phyloP scores from a whole-genome alignment of 1,284 basidiomycete species.

The Trichosporon sp. region DNA sequence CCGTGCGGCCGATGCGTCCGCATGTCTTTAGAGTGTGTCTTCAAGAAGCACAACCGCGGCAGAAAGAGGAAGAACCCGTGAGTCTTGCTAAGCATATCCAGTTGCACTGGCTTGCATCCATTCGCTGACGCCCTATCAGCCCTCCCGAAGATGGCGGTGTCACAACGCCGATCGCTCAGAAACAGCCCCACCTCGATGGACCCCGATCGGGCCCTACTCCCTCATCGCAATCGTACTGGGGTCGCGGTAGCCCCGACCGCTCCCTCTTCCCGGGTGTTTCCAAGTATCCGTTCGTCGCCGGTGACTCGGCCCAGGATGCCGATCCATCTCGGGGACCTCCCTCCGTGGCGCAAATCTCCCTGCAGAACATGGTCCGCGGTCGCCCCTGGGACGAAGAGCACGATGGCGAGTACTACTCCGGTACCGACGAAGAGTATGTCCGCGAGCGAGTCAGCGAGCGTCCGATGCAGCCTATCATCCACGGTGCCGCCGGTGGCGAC shows the following conservation, averaged over 20 bases:
- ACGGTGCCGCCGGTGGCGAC: background rate
- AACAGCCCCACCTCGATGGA: conserved; percentile 11
- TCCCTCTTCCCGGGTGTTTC: conserved; percentile 10
- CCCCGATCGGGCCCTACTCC: background rate
- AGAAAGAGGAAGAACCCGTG: conserved; percentile 31
- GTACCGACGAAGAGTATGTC: conserved; percentile 1
- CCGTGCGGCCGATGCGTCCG: conserved; percentile 29
- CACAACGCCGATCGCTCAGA: conserved; percentile 8
- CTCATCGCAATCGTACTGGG: conserved; percentile 11
- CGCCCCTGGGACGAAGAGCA: conserved; percentile 22
- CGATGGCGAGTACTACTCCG: conserved; percentile 12
- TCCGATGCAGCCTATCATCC: background rate
- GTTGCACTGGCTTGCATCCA: background rate
- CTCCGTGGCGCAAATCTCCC: conserved; percentile 9
- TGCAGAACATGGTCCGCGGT: conserved; percentile 20
- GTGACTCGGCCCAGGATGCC: conserved; percentile 4
- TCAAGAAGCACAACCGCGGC: conserved; percentile 33
- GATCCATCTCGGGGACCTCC: conserved; percentile 1
- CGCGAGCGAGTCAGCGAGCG: background rate
- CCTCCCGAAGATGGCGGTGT: conserved; percentile 2
- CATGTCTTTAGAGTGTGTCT: conserved; percentile 30
- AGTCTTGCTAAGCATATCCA: conserved; percentile 11
- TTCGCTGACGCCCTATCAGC: background rate
- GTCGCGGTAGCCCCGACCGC: conserved; percentile 12
- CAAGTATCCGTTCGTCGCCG: conserved; percentile 19